Conservation (phyloP, 2,329 filamentous ascomycete species). For the Pseudogymnoascus sp. region DNA sequence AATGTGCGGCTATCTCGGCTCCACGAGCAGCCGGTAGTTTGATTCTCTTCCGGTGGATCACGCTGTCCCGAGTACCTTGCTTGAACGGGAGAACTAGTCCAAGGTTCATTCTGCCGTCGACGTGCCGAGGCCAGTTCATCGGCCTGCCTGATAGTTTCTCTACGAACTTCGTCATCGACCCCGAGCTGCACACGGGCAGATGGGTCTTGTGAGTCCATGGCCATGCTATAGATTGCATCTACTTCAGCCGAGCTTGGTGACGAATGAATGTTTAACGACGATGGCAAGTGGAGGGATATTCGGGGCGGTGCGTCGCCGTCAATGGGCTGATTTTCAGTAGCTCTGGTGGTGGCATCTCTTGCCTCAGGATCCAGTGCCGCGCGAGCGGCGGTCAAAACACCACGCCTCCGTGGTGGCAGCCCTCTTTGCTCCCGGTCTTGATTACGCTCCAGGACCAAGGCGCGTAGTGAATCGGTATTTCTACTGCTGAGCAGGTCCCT, state of each 20-base stretch:
- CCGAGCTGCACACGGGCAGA: constrained; percentile 22
- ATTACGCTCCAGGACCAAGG: constrained; percentile 28
- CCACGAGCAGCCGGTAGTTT: constrained; percentile 55
- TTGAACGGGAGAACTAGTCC: constrained; percentile 10
- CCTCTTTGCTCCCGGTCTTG: constrained; percentile 25
- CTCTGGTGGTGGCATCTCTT: constrained; percentile 20
- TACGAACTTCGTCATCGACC: constrained; percentile 23
- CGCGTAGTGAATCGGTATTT: constrained; percentile 23
- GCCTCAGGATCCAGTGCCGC: constrained; percentile 11
- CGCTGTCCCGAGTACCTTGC: constrained; percentile 19
- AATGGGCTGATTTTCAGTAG: constrained; percentile 9
- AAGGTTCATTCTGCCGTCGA: constrained; percentile 11
- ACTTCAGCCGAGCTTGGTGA: constrained; percentile 31
- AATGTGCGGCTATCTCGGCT: constrained; percentile 50
- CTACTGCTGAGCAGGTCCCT: constrained; percentile 26
- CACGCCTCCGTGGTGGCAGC: constrained; percentile 20
- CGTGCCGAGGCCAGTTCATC: not conserved
- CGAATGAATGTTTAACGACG: constrained; percentile 21
- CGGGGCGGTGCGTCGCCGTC: not conserved
- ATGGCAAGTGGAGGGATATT: constrained; percentile 17
- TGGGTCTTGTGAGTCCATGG: constrained; percentile 18
- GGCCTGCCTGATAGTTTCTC: constrained; percentile 21
- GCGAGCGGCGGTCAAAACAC: constrained; percentile 17
- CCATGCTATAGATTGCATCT: constrained; percentile 35
- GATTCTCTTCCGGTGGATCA: constrained; percentile 19